Percentiles rank a stretch among this genome's conserved stretches.
Evolutionary conservation across 768 basidiomycete genomes (phyloP).

Genomic region (Xerocomellus intermedius): DNA sequence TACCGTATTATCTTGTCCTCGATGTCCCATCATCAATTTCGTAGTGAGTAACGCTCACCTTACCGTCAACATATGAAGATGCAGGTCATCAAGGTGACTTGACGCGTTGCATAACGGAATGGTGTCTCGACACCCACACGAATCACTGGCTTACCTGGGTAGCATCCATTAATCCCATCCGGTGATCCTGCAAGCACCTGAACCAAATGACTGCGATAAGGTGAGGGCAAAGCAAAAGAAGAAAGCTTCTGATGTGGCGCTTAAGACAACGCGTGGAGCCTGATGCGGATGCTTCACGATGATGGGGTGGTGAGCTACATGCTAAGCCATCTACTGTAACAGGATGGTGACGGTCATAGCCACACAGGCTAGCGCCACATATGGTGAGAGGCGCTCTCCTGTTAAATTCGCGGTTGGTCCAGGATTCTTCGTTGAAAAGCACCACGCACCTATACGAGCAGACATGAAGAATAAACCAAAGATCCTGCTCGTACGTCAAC

Average conservation of each 20-base stretch:
- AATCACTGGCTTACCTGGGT: not conserved
- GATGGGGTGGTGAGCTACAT: not conserved
- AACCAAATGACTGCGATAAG: not conserved
- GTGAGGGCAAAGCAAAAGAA: not conserved
- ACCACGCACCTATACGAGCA: slow-evolving; percentile 81
- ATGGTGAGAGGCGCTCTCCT: slow-evolving; percentile 96
- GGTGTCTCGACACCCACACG: not conserved
- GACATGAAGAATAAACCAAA: slow-evolving; percentile 93
- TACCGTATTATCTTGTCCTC: not conserved
- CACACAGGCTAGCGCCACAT: slow-evolving; percentile 90
- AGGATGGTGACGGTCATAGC: slow-evolving; percentile 85
- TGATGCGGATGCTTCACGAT: not conserved
- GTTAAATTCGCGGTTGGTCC: not conserved
- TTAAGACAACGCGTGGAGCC: not conserved
- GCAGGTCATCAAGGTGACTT: not conserved
- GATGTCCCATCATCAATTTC: not conserved
- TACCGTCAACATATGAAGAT: not conserved
- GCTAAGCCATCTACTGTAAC: slow-evolving; percentile 32
- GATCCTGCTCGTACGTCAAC: slow-evolving; percentile 52
- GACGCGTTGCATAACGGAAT: too few relatives aligned
- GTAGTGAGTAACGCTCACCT: not conserved
- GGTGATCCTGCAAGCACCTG: not conserved
- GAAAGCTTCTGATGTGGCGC: not conserved
- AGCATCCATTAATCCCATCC: not conserved
- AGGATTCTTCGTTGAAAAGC: not conserved